Base-by-base conservation (phyloP, 2,329 filamentous ascomycete species). In the Plenodomus lindquistii region DNA sequence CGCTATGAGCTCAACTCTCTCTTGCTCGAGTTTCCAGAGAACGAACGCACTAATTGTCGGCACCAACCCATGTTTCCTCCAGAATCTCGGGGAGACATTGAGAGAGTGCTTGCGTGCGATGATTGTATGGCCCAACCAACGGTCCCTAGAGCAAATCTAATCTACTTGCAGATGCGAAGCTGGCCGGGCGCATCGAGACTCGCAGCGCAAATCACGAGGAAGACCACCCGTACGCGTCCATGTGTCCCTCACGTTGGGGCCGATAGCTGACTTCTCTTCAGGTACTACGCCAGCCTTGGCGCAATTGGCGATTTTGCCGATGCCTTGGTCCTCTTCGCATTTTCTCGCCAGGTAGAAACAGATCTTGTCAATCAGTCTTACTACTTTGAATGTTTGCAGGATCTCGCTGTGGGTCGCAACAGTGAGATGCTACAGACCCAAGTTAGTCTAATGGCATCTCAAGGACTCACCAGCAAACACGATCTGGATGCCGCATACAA, bases 331-430 rank as follows among this genome's bases (percentile, higher is more conserved):
- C 71, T 78, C 21, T 87, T 84, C 66, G 82, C 84, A 3, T 89
- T 83, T 62, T 75, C 82, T 19, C 77, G 81, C 27, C 86, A 89
- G 70, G 73, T 78, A 19, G 65, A 73, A 8, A 79, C 77, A 42
- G 84, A 89, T 64, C 77, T 79, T 17, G 54, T 60, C 17, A 81
- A 82, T 50, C 73, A 74, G 16, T 71, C 84, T 2, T 83, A 84
- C 62, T 89, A 88, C 65, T 78, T 88, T 50, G 81, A 86, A 66
- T 86, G 83, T 59, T 73, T 90, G n/a, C 77, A 81, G 56, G 75
- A 79, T 39, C 80, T 89, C 44, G 81, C 81, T 15, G 72, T 73
- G 19, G 78, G 81, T 16, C 76, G 85, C 44, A 71, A 77, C 27
- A 85, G 81, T 63, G 78, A 82, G 36, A 66, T 75, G 7, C 77